These are phyloP conservation scores for Botryotinia globosa DNA, from an alignment of 2,329 filamentous ascomycete species.

Conservation along the genomic window DNA sequence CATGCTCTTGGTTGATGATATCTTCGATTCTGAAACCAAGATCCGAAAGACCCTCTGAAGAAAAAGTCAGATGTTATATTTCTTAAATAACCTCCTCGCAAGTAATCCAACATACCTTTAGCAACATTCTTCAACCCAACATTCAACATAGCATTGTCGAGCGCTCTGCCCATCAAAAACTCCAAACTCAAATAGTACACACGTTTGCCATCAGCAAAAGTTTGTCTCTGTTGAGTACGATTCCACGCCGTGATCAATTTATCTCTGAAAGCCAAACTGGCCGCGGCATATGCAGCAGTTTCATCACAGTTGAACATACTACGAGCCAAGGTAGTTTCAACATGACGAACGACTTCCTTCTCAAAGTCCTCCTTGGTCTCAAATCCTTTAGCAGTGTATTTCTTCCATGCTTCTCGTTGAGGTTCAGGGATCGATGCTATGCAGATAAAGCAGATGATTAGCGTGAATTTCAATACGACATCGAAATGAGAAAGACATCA, in stretches of 20 bases:
- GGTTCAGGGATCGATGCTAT: slow-evolving; percentile 79
- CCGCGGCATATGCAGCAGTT: slow-evolving; percentile 83
- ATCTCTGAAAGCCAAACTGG: slow-evolving; percentile 88
- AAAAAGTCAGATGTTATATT: slow-evolving; percentile 42
- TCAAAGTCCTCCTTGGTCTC: slow-evolving; percentile 79
- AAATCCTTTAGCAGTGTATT: slow-evolving; percentile 65
- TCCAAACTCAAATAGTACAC: slow-evolving; percentile 97
- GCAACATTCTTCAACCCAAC: slow-evolving; percentile 83
- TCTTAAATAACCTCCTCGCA: slow-evolving; percentile 58
- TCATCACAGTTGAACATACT: slow-evolving; percentile 99
- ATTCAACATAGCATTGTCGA: slow-evolving; percentile 99
- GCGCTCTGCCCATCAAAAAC: slow-evolving; percentile 92
- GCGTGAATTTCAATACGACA: background rate
- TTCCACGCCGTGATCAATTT: slow-evolving; percentile 95
- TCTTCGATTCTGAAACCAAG: slow-evolving; percentile 98
- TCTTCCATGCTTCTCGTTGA: slow-evolving; percentile 76
- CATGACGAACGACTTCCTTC: slow-evolving; percentile 84
- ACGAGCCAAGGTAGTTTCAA: slow-evolving; percentile 92
- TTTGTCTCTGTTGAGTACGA: slow-evolving; percentile 94
- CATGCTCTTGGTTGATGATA: slow-evolving; percentile 89
- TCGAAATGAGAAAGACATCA: background rate
- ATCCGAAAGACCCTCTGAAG: slow-evolving; percentile 73
- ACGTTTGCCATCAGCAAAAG: slow-evolving; percentile 83
- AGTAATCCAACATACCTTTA: slow-evolving; percentile 54
- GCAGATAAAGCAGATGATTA: background rate